Conservation (phyloP, 495 filamentous ascomycete genomes). For the Penicillium coprophilum region DNA sequence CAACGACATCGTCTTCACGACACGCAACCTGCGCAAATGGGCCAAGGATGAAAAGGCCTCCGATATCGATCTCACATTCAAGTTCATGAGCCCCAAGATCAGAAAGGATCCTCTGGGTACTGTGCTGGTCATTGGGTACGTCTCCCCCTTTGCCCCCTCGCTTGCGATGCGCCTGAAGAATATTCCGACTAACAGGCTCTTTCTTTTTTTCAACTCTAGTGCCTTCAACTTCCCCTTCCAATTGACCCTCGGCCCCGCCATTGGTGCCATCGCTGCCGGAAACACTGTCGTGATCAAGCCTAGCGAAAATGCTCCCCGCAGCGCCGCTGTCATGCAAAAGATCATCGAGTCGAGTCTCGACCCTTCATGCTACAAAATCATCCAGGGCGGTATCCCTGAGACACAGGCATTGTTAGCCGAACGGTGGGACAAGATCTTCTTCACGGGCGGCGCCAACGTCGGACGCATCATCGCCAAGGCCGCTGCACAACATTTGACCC, state of each 20-base stretch:
- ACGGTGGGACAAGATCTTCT: slow-evolving; percentile 98
- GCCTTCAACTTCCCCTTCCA: slow-evolving; percentile 92
- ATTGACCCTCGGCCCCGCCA: slow-evolving; percentile 70
- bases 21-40: slow-evolving; percentile 75
- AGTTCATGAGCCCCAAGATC: slow-evolving; percentile 68
- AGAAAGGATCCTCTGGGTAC: slow-evolving; percentile 86
- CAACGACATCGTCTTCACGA: slow-evolving; percentile 74
- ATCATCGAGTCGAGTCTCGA: slow-evolving; percentile 74
- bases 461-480: slow-evolving; percentile 88
- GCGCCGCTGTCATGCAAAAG: slow-evolving; percentile 75
- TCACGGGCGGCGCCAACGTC: slow-evolving; percentile 76
- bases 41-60: slow-evolving; percentile 74
- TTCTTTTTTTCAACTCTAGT: slow-evolving; percentile 30
- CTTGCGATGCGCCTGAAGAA: not conserved
- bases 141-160: no score
- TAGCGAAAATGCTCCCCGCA: slow-evolving; percentile 72
- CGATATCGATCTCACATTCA: slow-evolving; percentile 67
- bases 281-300: slow-evolving; percentile 90
- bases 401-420: slow-evolving; percentile 77
- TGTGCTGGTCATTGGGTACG: slow-evolving; percentile 80
- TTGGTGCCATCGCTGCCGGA: slow-evolving; percentile 90
- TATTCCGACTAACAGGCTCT: slow-evolving; percentile 11
- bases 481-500: slow-evolving; percentile 87
- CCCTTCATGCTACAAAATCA: slow-evolving; percentile 68
- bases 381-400: slow-evolving; percentile 80